Evolutionary conservation across 257 asterid genomes (phyloP), one percentile per base, ranked within the genome.

Genomic region (Anisodus tanguticus): DNA sequence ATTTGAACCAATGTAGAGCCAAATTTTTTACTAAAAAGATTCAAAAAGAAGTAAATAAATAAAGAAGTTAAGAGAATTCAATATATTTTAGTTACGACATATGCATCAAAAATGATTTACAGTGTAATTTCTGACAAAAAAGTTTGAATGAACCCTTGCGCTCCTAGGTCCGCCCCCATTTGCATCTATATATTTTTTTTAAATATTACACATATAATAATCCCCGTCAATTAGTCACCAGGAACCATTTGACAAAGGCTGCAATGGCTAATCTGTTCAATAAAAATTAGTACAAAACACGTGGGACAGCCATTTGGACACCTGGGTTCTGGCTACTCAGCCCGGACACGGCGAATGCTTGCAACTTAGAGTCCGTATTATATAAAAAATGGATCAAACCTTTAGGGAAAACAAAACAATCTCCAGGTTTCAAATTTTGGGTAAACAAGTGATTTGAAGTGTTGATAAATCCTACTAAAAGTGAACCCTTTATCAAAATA

Each of bases 311-410:
- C 13, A 90, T 70, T 84, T 91, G 93, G 0, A 91, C 84, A 1
- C 94, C 96, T 0, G 93, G 93, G 39, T 93, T 92, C 13, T 93
- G 97, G 87, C 96, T 94, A 47, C 82, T 93, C 49, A 93, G 31
- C 6, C 94, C 97, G 1, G 92, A 88, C 66, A 94, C 7, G 1
- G 85, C 85, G 0, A 89, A 8, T 10, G 91, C 91, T 3, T 89
- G 87, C 1, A 60, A 87, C 37, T 67, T 67, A 7, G 69, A 1
- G 39, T 90, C 93, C 10, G 83, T 71, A 64, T 90, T 91, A 59
- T 90, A 91, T 55, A 92, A 60, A 39, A 91, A 92, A 57, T 92
- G 95, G 11, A 90, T 82, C 43, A 90, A 11, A 43, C 91, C 94
- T 64, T 87, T 91, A 1, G 95, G 93, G 13, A 94, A 92, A n/a